Percentiles rank a stretch among this genome's conserved stretches.
phyloP scores from a whole-genome alignment of 2,329 filamentous ascomycete species.

The Beauveria sp. region DNA sequence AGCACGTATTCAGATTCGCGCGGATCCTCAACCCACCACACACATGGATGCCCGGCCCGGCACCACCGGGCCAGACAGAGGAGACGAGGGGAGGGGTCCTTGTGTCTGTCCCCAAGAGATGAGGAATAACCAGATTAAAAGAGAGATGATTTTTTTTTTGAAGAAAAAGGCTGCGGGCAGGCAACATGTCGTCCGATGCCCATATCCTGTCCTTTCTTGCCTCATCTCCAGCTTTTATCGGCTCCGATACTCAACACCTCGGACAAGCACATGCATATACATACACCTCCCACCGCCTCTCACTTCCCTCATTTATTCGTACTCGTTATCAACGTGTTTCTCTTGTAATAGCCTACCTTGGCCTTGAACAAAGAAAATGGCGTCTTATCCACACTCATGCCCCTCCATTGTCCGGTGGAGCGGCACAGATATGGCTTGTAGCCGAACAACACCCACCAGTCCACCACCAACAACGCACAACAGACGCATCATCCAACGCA shows the following conservation, averaged over 20 bases:
- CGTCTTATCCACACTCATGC: background rate
- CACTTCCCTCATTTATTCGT: no score
- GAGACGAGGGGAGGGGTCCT: no score
- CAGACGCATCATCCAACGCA: background rate
- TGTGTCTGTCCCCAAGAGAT: no score
- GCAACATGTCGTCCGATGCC: background rate
- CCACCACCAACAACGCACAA: background rate
- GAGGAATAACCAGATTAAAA: no score
- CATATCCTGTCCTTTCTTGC: background rate
- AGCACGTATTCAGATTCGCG: no score
- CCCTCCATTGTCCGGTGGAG: background rate
- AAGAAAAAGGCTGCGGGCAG: background rate
- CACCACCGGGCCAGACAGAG: no score
- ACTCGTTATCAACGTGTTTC: background rate
- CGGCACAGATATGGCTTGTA: slow-evolving; percentile 9
- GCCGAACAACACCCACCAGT: background rate
- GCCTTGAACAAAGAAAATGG: background rate
- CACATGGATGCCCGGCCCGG: no score
- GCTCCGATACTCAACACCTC: background rate
- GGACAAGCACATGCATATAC: background rate
- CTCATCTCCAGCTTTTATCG: background rate
- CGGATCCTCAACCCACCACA: no score
- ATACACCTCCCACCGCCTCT: background rate
- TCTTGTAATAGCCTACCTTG: background rate
- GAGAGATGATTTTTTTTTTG: no score